These are phyloP conservation scores for sorghum (Sorghum bicolor) DNA, from an alignment of 176 grass and related monocot species.

Conservation along the genomic window Sorghum_bicolor_NCBIv3 NC_012872.2:15142001-15142500, in stretches of 20 bases:
- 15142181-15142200: constrained; percentile 26
- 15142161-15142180: constrained; percentile 62
- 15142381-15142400: not conserved
- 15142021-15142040: constrained; percentile 31
- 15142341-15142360: not conserved
- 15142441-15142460: not conserved
- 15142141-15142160: constrained; percentile 82
- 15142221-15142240: constrained; percentile 69
- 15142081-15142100: constrained; percentile 15
- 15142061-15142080: not conserved
- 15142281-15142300: constrained; percentile 45
- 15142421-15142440: not conserved
- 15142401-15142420: not conserved
- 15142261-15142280: constrained; percentile 66
- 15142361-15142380: not conserved
- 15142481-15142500: not conserved
- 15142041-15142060: not conserved
- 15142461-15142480: not conserved
- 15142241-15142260: constrained; percentile 57
- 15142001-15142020: constrained; percentile 69
- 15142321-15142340: not conserved
- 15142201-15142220: constrained; percentile 35
- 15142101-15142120: constrained; percentile 34
- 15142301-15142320: not conserved
- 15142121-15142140: constrained; percentile 92